These are phyloP conservation scores for Escallonia rubra DNA, from an alignment of 129 eudicot species.

Conservation along the genomic window DNA sequence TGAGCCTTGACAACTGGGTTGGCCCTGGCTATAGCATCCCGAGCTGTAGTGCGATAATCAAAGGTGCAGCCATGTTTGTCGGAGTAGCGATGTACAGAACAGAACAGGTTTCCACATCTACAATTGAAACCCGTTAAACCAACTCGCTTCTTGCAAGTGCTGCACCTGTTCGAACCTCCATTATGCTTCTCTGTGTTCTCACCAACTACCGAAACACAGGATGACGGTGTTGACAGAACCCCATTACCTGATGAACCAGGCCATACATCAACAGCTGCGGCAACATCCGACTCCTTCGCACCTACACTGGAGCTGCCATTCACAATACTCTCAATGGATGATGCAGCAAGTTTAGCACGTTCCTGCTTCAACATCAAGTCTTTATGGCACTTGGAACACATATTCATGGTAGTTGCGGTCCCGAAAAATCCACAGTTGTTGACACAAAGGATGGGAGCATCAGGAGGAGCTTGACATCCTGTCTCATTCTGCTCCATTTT, in stretches of 20 bases:
- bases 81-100: constrained; percentile 14
- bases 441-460: constrained; percentile 14
- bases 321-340: constrained; percentile 11
- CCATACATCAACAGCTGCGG: background rate
- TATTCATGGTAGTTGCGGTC: constrained; percentile 17
- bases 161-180: constrained; percentile 11
- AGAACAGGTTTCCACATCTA: constrained; percentile 15
- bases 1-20: constrained; percentile 18
- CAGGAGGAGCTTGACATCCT: constrained; percentile 16
- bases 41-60: constrained; percentile 13
- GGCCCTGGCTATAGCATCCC: constrained; percentile 15
- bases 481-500: constrained; percentile 21
- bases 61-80: constrained; percentile 8
- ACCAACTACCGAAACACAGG: background rate
- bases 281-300: constrained; percentile 3
- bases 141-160: constrained; percentile 15
- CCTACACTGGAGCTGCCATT: background rate
- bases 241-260: background rate
- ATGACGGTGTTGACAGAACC: background rate
- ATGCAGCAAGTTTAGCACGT: constrained; percentile 15
- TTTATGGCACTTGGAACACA: constrained; percentile 19
- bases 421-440: constrained; percentile 17
- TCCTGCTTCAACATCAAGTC: constrained; percentile 10
- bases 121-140: constrained; percentile 17
- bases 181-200: background rate